Percentiles rank a stretch among this genome's conserved stretches.
phyloP scores from a whole-genome alignment of 78 protist genomes.

The Pigoraptor vietnamica region DNA sequence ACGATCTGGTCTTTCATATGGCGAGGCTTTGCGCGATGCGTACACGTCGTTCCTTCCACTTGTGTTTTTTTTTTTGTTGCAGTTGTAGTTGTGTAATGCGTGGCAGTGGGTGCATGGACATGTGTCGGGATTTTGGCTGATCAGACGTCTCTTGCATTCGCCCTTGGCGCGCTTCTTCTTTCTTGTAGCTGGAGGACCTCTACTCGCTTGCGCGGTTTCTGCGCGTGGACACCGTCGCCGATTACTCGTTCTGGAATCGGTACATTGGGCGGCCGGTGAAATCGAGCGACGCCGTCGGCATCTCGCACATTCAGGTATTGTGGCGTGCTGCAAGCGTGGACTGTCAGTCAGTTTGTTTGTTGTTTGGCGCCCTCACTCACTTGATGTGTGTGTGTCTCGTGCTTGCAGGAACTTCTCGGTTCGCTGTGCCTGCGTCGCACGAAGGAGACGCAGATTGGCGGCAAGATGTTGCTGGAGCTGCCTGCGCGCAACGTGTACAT shows the following conservation, averaged over 20 bases:
- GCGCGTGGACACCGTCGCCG: constrained; percentile 1
- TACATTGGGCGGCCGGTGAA: not conserved
- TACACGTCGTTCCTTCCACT: no score
- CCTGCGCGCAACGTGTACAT: not conserved
- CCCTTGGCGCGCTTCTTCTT: no score
- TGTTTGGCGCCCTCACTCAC: not conserved
- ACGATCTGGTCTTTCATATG: no score
- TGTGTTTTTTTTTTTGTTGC: no score
- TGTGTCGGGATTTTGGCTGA: no score
- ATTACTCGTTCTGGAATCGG: not conserved
- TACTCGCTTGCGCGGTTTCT: constrained; percentile 37
- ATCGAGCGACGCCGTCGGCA: not conserved
- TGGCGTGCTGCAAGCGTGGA: no score
- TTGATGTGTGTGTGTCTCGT: not conserved
- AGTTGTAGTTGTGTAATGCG: no score
- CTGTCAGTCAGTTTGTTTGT: not conserved
- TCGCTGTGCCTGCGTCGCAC: not conserved
- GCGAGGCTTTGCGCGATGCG: no score
- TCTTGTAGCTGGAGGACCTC: constrained; percentile 43
- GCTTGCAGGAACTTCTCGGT: not conserved
- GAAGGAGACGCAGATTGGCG: not conserved
- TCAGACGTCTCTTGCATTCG: no score
- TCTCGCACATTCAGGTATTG: not conserved
- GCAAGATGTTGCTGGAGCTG: not conserved
- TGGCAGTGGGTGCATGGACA: not conserved